Percentiles rank a stretch among this genome's conserved stretches.
Conservation (phyloP, 192 early-diverging fungal species). For the Coemansia sp. region DNA sequence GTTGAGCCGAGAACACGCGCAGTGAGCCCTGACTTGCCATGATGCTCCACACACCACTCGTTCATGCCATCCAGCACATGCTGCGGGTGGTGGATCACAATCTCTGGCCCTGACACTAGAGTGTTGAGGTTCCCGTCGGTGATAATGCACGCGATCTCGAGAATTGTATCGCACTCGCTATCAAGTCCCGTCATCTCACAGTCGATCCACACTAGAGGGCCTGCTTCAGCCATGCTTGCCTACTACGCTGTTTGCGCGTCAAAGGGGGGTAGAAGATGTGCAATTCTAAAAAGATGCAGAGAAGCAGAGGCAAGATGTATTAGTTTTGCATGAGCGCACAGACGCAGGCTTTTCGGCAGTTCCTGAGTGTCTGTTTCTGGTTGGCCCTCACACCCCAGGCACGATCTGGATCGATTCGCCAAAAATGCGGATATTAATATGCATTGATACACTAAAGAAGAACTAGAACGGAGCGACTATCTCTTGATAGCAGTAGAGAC, state of each 20-base stretch:
- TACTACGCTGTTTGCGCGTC: neutral
- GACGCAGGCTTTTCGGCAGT: neutral
- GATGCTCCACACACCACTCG: constrained; percentile 86
- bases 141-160: constrained; percentile 87
- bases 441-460: neutral
- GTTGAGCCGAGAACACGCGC: constrained; percentile 66
- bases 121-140: constrained; percentile 86
- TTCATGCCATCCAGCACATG: constrained; percentile 83
- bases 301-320: neutral
- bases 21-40: constrained; percentile 84
- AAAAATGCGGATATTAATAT: neutral
- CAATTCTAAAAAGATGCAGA: neutral
- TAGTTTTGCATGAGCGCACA: constrained; percentile 2
- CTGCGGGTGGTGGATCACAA: constrained; percentile 73
- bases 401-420: neutral
- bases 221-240: neutral
- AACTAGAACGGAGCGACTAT: neutral
- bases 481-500: constrained; percentile 30
- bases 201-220: constrained; percentile 54
- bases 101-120: constrained; percentile 70
- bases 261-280: neutral
- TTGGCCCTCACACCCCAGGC: neutral
- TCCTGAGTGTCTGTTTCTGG: neutral
- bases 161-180: constrained; percentile 68
- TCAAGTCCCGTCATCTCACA: constrained; percentile 57